These are phyloP conservation scores for Ascochyta clinopodiicola DNA, from an alignment of 2,329 filamentous ascomycete genomes.

Conservation along the genomic window DNA sequence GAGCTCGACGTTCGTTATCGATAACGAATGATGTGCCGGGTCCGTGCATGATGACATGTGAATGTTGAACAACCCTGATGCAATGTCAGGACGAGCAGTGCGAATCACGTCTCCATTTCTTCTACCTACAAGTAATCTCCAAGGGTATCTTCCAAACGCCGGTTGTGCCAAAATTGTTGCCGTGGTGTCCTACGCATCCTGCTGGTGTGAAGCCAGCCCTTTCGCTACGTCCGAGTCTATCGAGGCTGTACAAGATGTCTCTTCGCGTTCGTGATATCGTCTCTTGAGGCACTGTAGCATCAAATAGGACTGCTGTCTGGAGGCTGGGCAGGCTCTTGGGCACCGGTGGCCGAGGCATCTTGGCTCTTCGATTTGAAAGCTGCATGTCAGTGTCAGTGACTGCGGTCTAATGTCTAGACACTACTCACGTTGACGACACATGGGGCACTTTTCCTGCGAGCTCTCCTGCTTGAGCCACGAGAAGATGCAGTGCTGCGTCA, in stretches of 20 bases:
- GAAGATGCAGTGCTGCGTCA: slow-evolving; percentile 82
- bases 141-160: slow-evolving; percentile 39
- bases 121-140: slow-evolving; percentile 1
- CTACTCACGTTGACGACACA: slow-evolving; percentile 88
- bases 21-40: slow-evolving; percentile 21
- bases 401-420: neutral
- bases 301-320: slow-evolving; percentile 30
- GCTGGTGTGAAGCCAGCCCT: neutral
- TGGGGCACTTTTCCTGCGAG: slow-evolving; percentile 91
- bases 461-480: slow-evolving; percentile 97
- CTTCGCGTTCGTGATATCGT: too few species aligned
- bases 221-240: too few species aligned
- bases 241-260: neutral
- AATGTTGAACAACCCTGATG: neutral
- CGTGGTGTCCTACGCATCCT: neutral
- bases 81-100: neutral
- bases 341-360: slow-evolving; percentile 32
- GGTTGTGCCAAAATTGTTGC: neutral
- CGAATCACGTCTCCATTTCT: neutral
- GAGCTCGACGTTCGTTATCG: slow-evolving; percentile 28
- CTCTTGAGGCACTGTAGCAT: neutral
- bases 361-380: slow-evolving; percentile 50
- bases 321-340: slow-evolving; percentile 20
- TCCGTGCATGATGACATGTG: slow-evolving; percentile 31
- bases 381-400: slow-evolving; percentile 27